A percentile compares a stretch with the other conserved stretches of the same genome.
These are phyloP conservation scores for Melanomma pulvis-pyrius DNA, from an alignment of 495 filamentous ascomycete species.

Conservation along the genomic window DNA sequence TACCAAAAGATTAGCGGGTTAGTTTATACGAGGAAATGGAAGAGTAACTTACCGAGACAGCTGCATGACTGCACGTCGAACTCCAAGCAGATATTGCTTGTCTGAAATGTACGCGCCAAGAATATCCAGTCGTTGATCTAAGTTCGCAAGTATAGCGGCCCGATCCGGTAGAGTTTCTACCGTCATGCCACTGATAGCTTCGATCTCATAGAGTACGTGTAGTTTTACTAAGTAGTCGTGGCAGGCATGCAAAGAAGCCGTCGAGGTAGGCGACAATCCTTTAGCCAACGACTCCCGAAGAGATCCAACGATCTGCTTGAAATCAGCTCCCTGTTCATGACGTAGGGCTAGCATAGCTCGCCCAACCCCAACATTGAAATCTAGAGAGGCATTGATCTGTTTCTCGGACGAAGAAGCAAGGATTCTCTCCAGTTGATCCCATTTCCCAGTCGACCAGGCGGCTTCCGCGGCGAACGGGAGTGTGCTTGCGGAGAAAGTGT, in stretches of 20 bases:
- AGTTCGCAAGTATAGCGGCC: conserved; percentile 55
- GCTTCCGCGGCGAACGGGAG: conserved; percentile 86
- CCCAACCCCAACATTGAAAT: conserved; percentile 84
- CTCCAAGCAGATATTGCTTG: conserved; percentile 91
- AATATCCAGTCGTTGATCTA: conserved; percentile 77
- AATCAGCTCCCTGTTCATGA: conserved; percentile 55
- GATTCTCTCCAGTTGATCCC: conserved; percentile 73
- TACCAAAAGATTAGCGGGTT: conserved; percentile 29
- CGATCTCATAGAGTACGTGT: conserved; percentile 85
- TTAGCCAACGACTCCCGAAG: conserved; percentile 71
- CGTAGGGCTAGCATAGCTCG: conserved; percentile 68
- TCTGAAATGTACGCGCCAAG: conserved; percentile 84
- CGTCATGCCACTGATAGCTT: conserved; percentile 66
- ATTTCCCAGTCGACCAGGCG: conserved; percentile 83
- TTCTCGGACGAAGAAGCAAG: conserved; percentile 56
- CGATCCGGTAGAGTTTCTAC: conserved; percentile 47
- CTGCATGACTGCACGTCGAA: conserved; percentile 84
- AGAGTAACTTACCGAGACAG: conserved; percentile 58
- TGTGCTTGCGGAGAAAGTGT: conserved; percentile 57
- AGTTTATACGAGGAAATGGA: not conserved
- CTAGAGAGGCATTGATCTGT: conserved; percentile 52
- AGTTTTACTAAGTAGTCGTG: conserved; percentile 81
- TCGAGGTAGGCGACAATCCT: conserved; percentile 71
- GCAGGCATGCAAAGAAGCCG: conserved; percentile 75
- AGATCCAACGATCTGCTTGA: conserved; percentile 61